Evolutionary conservation across 208 protist species (phyloP).

Genomic region (Sergeia podlipaevii): DNA sequence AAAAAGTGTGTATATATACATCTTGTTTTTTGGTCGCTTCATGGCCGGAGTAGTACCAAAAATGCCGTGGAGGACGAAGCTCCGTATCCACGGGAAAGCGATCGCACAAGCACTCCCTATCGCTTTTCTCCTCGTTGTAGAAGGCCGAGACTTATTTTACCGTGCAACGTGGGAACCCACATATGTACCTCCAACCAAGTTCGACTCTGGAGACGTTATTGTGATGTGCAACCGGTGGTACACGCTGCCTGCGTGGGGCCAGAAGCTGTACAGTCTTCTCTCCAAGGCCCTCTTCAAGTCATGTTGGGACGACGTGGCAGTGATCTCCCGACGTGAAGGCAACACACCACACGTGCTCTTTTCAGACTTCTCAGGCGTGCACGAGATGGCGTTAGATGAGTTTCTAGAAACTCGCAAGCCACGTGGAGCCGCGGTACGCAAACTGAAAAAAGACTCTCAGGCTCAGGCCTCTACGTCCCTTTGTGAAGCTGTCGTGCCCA

Average conservation of each 20-base stretch:
- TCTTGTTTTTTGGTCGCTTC: neutral
- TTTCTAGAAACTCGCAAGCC: conserved; percentile 59
- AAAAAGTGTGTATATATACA: no score
- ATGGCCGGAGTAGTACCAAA: conserved; percentile 53
- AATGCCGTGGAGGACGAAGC: conserved; percentile 57
- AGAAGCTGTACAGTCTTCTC: conserved; percentile 67
- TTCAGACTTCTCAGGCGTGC: conserved; percentile 60
- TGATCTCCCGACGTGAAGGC: conserved; percentile 44
- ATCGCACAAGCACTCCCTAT: conserved; percentile 70
- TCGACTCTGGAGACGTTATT: conserved; percentile 78
- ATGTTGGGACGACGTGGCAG: conserved; percentile 83
- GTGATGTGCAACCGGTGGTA: conserved; percentile 88
- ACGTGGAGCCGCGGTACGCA: conserved; percentile 65
- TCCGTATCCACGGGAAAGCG: conserved; percentile 68
- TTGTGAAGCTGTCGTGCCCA: conserved; percentile 32
- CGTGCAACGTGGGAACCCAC: conserved; percentile 70
- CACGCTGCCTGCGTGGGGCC: conserved; percentile 71
- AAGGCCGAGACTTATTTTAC: conserved; percentile 82
- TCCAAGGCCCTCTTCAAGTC: conserved; percentile 86
- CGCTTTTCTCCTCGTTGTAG: conserved; percentile 73
- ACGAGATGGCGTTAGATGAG: conserved; percentile 50
- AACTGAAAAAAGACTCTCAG: conserved; percentile 34
- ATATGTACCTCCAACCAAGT: conserved; percentile 33
- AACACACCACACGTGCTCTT: conserved; percentile 63
- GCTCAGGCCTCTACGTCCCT: conserved; percentile 19